Evolutionary conservation across 306 rosid genomes (phyloP).

Genomic region (Lathyrus oleraceus): DNA sequence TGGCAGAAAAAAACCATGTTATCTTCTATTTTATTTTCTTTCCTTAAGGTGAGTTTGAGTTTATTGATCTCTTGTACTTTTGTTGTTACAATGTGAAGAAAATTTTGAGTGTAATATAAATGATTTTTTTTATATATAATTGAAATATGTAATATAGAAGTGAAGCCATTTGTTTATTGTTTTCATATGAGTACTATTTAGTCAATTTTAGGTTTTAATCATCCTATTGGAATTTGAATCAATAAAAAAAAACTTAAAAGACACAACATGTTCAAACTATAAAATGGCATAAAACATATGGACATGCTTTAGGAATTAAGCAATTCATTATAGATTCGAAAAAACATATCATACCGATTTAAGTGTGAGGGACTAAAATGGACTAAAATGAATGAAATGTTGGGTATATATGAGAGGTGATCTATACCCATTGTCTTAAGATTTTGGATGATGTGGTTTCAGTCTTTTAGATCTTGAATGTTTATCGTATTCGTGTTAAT

Average conservation of each 20-base stretch:
- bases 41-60: slow-evolving; percentile 9
- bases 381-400: too few species aligned
- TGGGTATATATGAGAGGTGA: too few species aligned
- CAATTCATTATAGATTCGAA: background rate
- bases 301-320: background rate
- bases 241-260: too few species aligned
- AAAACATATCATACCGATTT: background rate
- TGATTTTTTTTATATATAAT: background rate
- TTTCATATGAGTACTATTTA: background rate
- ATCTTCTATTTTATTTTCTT: background rate
- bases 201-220: background rate
- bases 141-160: background rate
- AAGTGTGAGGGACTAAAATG: too few species aligned
- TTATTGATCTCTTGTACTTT: slow-evolving; percentile 38
- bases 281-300: background rate
- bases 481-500: too few species aligned
- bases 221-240: background rate
- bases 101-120: slow-evolving; percentile 38
- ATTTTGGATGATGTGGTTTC: too few species aligned
- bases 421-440: too few species aligned
- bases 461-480: too few species aligned
- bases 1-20: too few species aligned
- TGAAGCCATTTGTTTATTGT: slow-evolving; percentile 14
- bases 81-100: slow-evolving; percentile 29
- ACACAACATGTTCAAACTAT: background rate